These are phyloP conservation scores for Tremella yokohamensis DNA, from an alignment of 768 basidiomycete genomes.

Conservation along the genomic window DNA sequence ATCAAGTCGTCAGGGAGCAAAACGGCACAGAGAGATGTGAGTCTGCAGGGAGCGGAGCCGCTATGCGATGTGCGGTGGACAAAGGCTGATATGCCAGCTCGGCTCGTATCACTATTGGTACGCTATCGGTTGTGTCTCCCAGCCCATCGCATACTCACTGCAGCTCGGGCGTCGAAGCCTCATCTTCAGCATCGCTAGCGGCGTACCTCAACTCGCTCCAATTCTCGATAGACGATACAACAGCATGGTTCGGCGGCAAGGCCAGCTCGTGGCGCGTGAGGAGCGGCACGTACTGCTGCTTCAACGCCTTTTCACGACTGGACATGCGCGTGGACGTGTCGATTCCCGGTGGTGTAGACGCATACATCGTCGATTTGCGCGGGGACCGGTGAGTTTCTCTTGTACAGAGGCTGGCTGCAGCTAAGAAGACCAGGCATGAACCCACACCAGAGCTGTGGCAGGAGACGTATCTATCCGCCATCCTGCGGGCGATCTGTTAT, in stretches of 20 bases:
- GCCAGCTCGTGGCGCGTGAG: slow-evolving; percentile 81
- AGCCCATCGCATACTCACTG: not conserved
- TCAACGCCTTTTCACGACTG: slow-evolving; percentile 95
- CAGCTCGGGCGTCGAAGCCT: slow-evolving; percentile 96
- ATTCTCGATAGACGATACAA: slow-evolving; percentile 84
- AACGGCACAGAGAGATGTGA: slow-evolving; percentile 78
- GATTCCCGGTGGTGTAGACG: slow-evolving; percentile 93
- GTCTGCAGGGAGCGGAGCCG: slow-evolving; percentile 47
- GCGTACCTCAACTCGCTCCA: slow-evolving; percentile 99
- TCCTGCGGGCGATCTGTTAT: slow-evolving; percentile 86
- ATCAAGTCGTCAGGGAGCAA: slow-evolving; percentile 78
- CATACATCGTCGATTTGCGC: slow-evolving; percentile 87
- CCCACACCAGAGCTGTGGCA: slow-evolving; percentile 92
- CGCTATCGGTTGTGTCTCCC: not conserved
- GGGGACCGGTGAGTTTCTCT: slow-evolving; percentile 72
- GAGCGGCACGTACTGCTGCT: slow-evolving; percentile 93
- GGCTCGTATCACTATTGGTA: slow-evolving; percentile 85
- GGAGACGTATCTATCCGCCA: slow-evolving; percentile 91
- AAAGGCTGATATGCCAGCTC: slow-evolving; percentile 56
- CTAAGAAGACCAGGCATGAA: slow-evolving; percentile 62
- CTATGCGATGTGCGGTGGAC: no score
- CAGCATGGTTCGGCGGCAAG: slow-evolving; percentile 82
- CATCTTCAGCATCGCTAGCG: slow-evolving; percentile 92
- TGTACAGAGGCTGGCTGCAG: slow-evolving; percentile 6
- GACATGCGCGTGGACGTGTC: slow-evolving; percentile 97